These are phyloP conservation scores for Quercus suber DNA, from an alignment of 306 rosid species.

Conservation along the genomic window DNA sequence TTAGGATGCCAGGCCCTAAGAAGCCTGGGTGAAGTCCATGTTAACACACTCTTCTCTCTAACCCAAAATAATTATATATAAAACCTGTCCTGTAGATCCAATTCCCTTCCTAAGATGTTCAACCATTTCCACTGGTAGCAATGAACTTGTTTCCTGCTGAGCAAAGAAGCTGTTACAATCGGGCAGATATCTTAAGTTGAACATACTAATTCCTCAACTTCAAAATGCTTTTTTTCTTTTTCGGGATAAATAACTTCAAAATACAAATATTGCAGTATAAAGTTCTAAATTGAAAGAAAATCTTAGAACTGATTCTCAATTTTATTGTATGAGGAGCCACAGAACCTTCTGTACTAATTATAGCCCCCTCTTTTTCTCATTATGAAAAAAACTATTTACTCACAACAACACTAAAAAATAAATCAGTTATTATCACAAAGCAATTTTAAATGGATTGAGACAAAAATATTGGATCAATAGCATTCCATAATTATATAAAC, in stretches of 20 bases:
- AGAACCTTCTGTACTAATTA: neutral
- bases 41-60: slow-evolving; percentile 16
- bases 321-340: neutral
- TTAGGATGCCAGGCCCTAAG: slow-evolving; percentile 15
- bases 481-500: neutral
- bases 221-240: neutral
- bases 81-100: slow-evolving; percentile 81
- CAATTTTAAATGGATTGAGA: neutral
- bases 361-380: neutral
- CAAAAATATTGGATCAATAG: neutral
- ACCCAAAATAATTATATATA: slow-evolving; percentile 7
- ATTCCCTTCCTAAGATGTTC: slow-evolving; percentile 78
- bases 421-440: neutral
- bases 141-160: slow-evolving; percentile 54
- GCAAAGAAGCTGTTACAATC: slow-evolving; percentile 14
- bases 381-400: neutral
- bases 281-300: neutral
- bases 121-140: slow-evolving; percentile 69
- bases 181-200: neutral
- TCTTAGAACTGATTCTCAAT: neutral
- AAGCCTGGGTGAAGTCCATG: neutral
- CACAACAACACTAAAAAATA: neutral
- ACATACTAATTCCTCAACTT: slow-evolving; percentile 1
- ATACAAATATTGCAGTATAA: slow-evolving; percentile 5
- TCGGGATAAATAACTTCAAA: neutral